These are phyloP conservation scores for Calamus simplicifolius DNA, from an alignment of 176 grass and related monocot species.

Conservation along the genomic window DNA sequence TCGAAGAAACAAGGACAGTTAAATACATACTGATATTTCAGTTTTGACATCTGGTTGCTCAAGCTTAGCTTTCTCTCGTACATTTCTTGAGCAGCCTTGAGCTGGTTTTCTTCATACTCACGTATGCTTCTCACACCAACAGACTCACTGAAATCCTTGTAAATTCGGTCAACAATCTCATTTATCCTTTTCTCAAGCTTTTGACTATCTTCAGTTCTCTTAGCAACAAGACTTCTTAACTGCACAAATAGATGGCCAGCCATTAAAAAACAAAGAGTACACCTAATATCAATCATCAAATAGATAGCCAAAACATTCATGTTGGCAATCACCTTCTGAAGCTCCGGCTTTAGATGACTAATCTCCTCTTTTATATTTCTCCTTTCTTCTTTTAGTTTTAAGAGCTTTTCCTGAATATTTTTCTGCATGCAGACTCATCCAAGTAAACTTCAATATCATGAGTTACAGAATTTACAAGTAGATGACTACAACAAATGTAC, in stretches of 20 bases:
- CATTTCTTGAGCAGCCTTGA: conserved; percentile 75
- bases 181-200: conserved; percentile 96
- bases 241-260: conserved; percentile 27
- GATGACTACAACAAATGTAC: too few species aligned
- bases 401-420: conserved; percentile 66
- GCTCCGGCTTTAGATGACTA: conserved; percentile 62
- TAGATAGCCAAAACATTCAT: background rate
- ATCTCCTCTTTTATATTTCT: conserved; percentile 66
- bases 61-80: conserved; percentile 75
- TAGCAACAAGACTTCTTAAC: conserved; percentile 49
- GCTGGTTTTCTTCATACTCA: conserved; percentile 96
- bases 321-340: conserved; percentile 42
- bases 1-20: background rate
- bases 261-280: conserved; percentile 17
- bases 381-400: conserved; percentile 62
- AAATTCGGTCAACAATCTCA: conserved; percentile 83
- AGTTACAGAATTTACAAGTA: too few species aligned
- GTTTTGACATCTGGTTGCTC: conserved; percentile 92
- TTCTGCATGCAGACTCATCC: conserved; percentile 32
- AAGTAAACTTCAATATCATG: too few species aligned
- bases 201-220: conserved; percentile 60
- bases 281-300: conserved; percentile 17
- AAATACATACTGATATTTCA: conserved; percentile 96
- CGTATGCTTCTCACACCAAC: conserved; percentile 95
- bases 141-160: conserved; percentile 87